Evolutionary conservation across 176 grass and related monocot genomes (phyloP), one percentile per base, ranked within the genome.

Genomic region (Bothriochloa decipiens): DNA sequence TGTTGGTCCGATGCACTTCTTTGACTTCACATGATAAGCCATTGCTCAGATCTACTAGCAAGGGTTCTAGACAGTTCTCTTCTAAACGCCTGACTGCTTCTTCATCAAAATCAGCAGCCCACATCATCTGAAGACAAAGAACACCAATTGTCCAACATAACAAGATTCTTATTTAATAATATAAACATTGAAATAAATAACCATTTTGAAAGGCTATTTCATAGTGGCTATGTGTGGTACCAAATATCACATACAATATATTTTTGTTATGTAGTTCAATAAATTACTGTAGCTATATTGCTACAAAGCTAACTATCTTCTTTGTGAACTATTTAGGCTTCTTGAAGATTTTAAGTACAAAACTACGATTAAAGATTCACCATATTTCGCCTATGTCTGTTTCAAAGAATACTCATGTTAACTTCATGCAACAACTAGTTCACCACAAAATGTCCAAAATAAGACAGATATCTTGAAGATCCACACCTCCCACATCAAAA

Each of bases 91-190:
- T 85, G 72, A 79, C 89, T 63, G 88, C 75, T 76, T 85, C 91
- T 82, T 98, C 96, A 76, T 95, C 86, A 91, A 98, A 98, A 92
- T 98, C 96, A 87, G 96, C 96, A 94, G 96, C 96, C 96, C 96
- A 98, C 96, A 98, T 98, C 96, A 95, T 98, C 96, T 98, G 77
- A 80, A 81, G 75, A 72, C 80, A 86, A 65, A 70, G 2, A 86
- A 80, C 22, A 28, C 27, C n/a, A 77, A n/a, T 84, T 50, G 69
- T 17, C 49, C 15, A 46, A 58, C 63, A 70, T 35, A 91, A 76
- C 37, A 74, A 72, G 37, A 64, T 22, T 73, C 63, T 65, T 26
- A 32, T 65, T 28, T 26, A 65, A 29, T 32, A 26, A 62, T 47
- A 76, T 72, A 22, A 72, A 28, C 66, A 82, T 79, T 78, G 10